These are phyloP conservation scores for Floccularia luteovirens DNA, from an alignment of 768 basidiomycete species.

Conservation along the genomic window DNA sequence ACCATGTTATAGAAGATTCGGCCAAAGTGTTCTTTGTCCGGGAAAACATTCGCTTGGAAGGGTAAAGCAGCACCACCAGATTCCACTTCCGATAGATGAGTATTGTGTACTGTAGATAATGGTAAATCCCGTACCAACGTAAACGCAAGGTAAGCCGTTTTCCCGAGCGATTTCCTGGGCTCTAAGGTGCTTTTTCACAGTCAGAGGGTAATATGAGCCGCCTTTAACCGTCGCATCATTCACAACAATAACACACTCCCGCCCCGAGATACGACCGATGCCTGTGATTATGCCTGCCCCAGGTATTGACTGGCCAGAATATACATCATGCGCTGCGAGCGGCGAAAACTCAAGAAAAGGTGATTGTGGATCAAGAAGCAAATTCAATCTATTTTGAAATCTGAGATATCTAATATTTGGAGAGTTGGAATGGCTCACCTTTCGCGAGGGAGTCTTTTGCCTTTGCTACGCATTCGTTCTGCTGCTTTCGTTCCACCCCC, in stretches of 20 bases:
- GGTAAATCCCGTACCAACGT: slow-evolving; percentile 57
- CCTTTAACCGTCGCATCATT: slow-evolving; percentile 95
- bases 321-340: slow-evolving; percentile 84
- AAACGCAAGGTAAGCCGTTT: slow-evolving; percentile 85
- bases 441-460: slow-evolving; percentile 81
- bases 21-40: slow-evolving; percentile 93
- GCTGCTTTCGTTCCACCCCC: slow-evolving; percentile 76
- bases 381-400: slow-evolving; percentile 40
- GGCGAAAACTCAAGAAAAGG: slow-evolving; percentile 88
- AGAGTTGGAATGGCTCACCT: slow-evolving; percentile 38
- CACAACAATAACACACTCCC: slow-evolving; percentile 85
- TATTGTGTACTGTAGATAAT: neutral
- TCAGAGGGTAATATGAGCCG: slow-evolving; percentile 86
- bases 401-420: neutral
- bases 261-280: slow-evolving; percentile 67
- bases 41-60: slow-evolving; percentile 90
- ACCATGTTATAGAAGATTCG: slow-evolving; percentile 98
- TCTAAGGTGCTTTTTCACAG: slow-evolving; percentile 92
- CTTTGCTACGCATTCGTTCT: slow-evolving; percentile 66
- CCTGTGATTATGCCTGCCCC: slow-evolving; percentile 91
- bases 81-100: slow-evolving; percentile 51
- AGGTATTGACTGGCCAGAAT: slow-evolving; percentile 67
- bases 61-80: slow-evolving; percentile 92
- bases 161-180: slow-evolving; percentile 94
- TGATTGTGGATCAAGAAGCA: slow-evolving; percentile 77